Evolutionary conservation across 2,329 filamentous ascomycete species (phyloP).

Genomic region (Claviceps arundinis): DNA sequence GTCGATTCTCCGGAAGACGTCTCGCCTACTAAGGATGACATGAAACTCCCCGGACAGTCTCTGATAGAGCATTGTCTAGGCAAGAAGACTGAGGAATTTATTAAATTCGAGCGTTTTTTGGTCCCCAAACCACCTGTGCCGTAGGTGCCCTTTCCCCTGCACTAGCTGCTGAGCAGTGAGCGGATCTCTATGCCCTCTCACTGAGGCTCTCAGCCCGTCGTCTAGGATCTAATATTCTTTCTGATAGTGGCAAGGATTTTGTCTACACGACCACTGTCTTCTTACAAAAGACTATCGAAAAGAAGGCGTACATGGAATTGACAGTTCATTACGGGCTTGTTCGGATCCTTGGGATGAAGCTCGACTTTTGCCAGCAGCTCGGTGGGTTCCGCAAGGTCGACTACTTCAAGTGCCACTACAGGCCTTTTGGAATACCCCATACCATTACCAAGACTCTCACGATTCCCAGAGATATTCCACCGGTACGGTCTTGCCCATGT

Average conservation of each 20-base stretch:
- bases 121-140: constrained; percentile 72
- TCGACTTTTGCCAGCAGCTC: constrained; percentile 81
- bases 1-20: constrained; percentile 18
- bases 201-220: too few relatives aligned
- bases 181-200: not conserved
- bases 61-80: constrained; percentile 65
- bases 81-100: constrained; percentile 54
- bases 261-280: constrained; percentile 37
- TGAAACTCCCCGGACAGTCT: constrained; percentile 70
- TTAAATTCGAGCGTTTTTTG: constrained; percentile 67
- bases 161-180: not conserved
- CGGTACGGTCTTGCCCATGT: constrained; percentile 44
- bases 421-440: constrained; percentile 52
- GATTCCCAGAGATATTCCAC: constrained; percentile 75
- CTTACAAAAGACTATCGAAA: constrained; percentile 44
- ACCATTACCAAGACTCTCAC: constrained; percentile 68
- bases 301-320: constrained; percentile 70
- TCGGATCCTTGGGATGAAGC: constrained; percentile 65
- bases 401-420: constrained; percentile 72
- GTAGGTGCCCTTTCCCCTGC: constrained; percentile 33
- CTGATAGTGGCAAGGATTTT: constrained; percentile 58
- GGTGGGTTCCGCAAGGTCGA: constrained; percentile 54
- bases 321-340: constrained; percentile 92
- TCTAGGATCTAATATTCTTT: constrained; percentile 11
- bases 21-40: constrained; percentile 35